Evolutionary conservation across 768 basidiomycete species (phyloP).

Genomic region (Kwoniella dejecticola): DNA sequence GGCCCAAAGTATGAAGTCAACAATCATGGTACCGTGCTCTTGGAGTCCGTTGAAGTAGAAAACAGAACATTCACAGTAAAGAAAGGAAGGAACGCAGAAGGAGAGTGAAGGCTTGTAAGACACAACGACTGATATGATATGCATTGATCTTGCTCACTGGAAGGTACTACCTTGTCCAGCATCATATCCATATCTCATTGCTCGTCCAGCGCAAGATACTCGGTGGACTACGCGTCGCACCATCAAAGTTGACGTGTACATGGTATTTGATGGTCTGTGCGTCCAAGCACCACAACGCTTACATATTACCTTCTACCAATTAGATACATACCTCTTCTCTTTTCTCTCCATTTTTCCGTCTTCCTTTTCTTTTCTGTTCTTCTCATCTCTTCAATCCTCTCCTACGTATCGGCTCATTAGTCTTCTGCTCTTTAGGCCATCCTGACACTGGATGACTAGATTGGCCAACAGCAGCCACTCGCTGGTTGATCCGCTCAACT

Average conservation of each 20-base stretch:
- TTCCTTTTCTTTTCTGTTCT: slow-evolving; percentile 8
- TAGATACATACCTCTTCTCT: background rate
- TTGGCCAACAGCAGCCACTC: background rate
- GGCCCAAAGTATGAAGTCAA: slow-evolving; percentile 80
- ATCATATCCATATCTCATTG: too few relatives aligned
- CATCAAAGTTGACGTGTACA: background rate
- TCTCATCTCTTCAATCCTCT: slow-evolving; percentile 1
- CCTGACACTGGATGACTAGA: too few relatives aligned
- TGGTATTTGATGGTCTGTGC: background rate
- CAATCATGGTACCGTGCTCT: slow-evolving; percentile 63
- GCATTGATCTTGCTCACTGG: too few relatives aligned
- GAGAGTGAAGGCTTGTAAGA: background rate
- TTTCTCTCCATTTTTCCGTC: background rate
- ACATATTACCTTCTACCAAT: background rate
- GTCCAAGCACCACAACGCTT: background rate
- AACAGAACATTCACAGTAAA: background rate
- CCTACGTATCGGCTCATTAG: background rate
- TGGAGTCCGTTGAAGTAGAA: slow-evolving; percentile 51
- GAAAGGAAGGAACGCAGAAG: background rate
- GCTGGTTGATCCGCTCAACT: background rate
- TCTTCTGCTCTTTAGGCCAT: background rate
- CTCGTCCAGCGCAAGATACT: too few relatives aligned
- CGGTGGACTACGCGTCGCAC: too few relatives aligned
- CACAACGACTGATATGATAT: background rate
- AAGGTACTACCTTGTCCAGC: background rate